Evolutionary conservation across 148 eudicot species (phyloP), one percentile per base, ranked within the genome.

Genomic region (Arctostaphylos glauca): DNA sequence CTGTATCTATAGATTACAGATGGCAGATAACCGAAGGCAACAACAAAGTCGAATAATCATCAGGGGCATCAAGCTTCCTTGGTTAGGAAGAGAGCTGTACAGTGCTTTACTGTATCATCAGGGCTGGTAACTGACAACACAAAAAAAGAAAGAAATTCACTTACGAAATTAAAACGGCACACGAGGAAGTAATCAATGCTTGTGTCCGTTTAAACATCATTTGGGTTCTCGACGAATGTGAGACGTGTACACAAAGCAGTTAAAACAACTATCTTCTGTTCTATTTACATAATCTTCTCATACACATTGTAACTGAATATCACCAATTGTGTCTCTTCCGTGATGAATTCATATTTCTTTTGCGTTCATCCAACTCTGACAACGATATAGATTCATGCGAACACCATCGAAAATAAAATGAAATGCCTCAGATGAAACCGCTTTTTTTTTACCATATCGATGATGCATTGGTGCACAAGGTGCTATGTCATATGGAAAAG

Each of bases 121-220:
- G 98, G 99, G 92, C 97, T 96, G 16, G 91, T 93, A 84, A 96
- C 99, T 96, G 93, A 58, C 68, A 85, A 79, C 9, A 70, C 23
- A 79, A 31, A 14, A 14, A 38, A 41, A 77, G 74, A 13, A 18
- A 59, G 12, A n/a, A 48, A 48, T 31, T 50, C 56, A 75, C 5
- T 12, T 60, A 3, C 19, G 60, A 21, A 76, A 79, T 14, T 72
- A 56, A 81, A 66, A 50, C 10, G 43, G 41, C 3, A 50, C 31
- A 21, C 12, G 55, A 50, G 49, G 18, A 47, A 76, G 52, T 59
- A 6, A 18, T 59, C 58, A 5, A 19, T 21, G 19, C 7, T 15
- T 5, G 3, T 13, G 64, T 59, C 23, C 64, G 16, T 19, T 59
- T 19, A 19, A 59, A 31, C 5, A 18, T 18, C 5, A 3, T 4